These are phyloP conservation scores for Purpureocillium lavendulum DNA, from an alignment of 2,329 filamentous ascomycete genomes.

Conservation along the genomic window DNA sequence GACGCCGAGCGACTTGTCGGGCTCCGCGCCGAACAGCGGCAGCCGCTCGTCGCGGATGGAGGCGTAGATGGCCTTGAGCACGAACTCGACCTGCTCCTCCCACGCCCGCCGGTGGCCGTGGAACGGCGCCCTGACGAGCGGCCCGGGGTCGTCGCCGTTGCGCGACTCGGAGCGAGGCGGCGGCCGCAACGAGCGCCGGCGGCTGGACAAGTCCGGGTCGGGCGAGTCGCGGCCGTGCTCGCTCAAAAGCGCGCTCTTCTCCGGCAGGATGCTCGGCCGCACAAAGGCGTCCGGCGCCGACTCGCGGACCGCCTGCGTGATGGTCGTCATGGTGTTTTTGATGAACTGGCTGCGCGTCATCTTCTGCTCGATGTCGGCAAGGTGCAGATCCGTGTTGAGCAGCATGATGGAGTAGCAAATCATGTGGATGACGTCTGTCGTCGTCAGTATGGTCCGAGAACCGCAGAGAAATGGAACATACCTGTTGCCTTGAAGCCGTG, in stretches of 20 bases:
- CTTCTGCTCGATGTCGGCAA: conserved; percentile 91
- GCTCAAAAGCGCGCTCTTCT: conserved; percentile 23
- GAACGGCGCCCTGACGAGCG: conserved; percentile 70
- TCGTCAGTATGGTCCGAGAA: conserved; percentile 16
- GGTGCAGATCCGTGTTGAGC: conserved; percentile 89
- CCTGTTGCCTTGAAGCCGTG: conserved; percentile 88
- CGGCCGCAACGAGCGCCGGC: conserved; percentile 42
- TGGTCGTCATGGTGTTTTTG: conserved; percentile 90
- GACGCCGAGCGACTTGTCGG: conserved; percentile 28
- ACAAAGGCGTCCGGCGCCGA: conserved; percentile 61
- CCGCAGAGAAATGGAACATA: conserved; percentile 32
- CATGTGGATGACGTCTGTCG: conserved; percentile 82
- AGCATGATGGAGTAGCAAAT: conserved; percentile 95
- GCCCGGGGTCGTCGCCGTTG: conserved; percentile 49
- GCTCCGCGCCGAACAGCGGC: conserved; percentile 68
- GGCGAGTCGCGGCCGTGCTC: conserved; percentile 22
- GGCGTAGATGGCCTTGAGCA: conserved; percentile 83
- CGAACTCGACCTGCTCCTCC: conserved; percentile 83
- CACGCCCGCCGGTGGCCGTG: conserved; percentile 69
- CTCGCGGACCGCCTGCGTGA: conserved; percentile 67
- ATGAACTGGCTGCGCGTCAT: conserved; percentile 95
- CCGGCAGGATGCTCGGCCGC: conserved; percentile 45
- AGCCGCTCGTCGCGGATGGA: conserved; percentile 84
- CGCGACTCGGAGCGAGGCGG: conserved; percentile 37
- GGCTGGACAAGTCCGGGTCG: conserved; percentile 30